Conservation (phyloP, 768 basidiomycete genomes). For the Saitozyma sp. region DNA sequence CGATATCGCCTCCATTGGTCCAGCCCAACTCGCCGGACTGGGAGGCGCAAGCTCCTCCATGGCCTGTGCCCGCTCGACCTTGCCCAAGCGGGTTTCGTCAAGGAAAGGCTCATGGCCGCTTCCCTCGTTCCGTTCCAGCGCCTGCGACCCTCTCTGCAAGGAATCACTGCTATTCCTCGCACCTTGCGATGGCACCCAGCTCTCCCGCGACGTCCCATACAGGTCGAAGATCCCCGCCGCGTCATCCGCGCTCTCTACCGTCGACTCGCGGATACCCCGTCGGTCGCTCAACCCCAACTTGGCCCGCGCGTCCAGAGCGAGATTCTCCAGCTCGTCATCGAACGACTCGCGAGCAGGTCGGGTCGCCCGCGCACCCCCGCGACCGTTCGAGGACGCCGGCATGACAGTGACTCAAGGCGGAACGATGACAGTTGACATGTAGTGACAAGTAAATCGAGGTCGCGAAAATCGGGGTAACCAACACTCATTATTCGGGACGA, state of each 20-base stretch:
- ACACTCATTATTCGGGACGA: too few species aligned
- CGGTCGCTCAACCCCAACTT: neutral
- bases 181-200: neutral
- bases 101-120: neutral
- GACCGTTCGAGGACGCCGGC: too few species aligned
- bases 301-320: too few species aligned
- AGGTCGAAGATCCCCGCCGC: conserved; percentile 40
- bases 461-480: too few species aligned
- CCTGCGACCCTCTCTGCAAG: neutral
- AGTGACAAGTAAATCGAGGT: too few species aligned
- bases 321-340: too few species aligned
- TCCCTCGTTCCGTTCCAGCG: neutral
- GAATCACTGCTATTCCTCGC: conserved; percentile 5
- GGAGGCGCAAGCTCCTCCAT: conserved; percentile 8
- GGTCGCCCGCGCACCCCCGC: too few species aligned
- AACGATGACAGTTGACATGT: too few species aligned
- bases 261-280: conserved; percentile 14
- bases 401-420: too few species aligned
- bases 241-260: conserved; percentile 25
- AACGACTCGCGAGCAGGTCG: too few species aligned
- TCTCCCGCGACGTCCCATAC: conserved; percentile 17
- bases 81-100: neutral
- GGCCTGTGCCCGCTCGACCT: conserved; percentile 1
- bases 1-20: conserved; percentile 11
- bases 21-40: neutral